Evolutionary conservation across 2,329 filamentous ascomycete genomes (phyloP).

Genomic region (Claviceps sp.): DNA sequence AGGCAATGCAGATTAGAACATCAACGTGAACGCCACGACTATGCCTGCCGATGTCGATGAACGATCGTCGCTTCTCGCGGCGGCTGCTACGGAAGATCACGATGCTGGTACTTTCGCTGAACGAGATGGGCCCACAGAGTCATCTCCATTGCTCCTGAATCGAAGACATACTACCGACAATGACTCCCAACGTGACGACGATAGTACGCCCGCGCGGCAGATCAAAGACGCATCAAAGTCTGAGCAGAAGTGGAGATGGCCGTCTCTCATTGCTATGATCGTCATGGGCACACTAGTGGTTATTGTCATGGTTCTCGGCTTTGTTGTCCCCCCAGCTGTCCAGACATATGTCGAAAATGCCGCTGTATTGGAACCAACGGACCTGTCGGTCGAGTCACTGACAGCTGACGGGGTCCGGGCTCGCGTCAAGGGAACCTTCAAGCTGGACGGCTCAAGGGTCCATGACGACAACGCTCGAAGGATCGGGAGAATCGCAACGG

Average conservation of each 20-base stretch:
- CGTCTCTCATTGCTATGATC: conserved; percentile 60
- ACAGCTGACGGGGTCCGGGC: conserved; percentile 65
- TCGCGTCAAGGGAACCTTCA: conserved; percentile 69
- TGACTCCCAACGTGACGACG: conserved; percentile 15
- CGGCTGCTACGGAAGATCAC: conserved; percentile 14
- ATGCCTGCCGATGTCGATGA: conserved; percentile 30
- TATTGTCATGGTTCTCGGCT: conserved; percentile 62
- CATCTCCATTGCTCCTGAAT: conserved; percentile 37
- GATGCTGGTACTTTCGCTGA: conserved; percentile 9
- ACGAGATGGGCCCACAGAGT: conserved; percentile 22
- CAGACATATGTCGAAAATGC: conserved; percentile 81
- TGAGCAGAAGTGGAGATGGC: conserved; percentile 41
- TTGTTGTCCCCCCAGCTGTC: conserved; percentile 66
- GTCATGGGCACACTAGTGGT: conserved; percentile 50
- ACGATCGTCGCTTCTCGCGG: conserved; percentile 29
- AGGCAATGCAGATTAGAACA: background rate
- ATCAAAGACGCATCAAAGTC: conserved; percentile 13
- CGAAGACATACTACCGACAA: conserved; percentile 11
- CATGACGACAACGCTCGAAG: conserved; percentile 55
- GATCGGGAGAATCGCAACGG: conserved; percentile 66
- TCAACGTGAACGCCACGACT: conserved; percentile 4
- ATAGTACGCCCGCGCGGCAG: conserved; percentile 12
- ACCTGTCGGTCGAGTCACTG: conserved; percentile 73
- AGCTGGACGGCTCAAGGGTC: conserved; percentile 66
- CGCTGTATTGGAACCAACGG: conserved; percentile 67